A percentile compares a stretch with the other conserved stretches of the same genome.
Conservation (phyloP, 805 yeast species). For the Myxozyma lipomycoides region DNA sequence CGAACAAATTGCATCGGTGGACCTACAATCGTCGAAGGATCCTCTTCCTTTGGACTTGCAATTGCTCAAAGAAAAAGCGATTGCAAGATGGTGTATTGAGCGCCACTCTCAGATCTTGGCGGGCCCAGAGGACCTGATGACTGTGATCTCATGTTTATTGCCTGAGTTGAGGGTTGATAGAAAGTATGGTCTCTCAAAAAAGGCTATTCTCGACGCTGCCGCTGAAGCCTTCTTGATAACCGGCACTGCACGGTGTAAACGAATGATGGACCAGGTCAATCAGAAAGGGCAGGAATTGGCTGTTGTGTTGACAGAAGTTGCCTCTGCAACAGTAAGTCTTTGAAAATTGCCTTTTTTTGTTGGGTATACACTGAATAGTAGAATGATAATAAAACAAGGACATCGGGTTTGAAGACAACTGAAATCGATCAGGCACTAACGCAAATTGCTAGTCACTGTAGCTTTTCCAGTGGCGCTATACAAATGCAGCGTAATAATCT, state of each 20-base stretch:
- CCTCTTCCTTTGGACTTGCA: too few relatives aligned
- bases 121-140: too few relatives aligned
- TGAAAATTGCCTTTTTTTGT: background rate
- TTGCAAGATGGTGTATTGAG: too few relatives aligned
- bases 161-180: constrained; percentile 16
- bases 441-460: constrained; percentile 3
- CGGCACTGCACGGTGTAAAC: constrained; percentile 4
- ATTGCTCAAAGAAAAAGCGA: too few relatives aligned
- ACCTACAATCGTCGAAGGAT: too few relatives aligned
- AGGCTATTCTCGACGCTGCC: background rate
- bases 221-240: background rate
- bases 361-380: background rate
- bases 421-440: constrained; percentile 8
- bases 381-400: background rate
- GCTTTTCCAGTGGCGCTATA: constrained; percentile 5
- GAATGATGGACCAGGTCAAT: background rate
- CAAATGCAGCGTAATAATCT: too few relatives aligned
- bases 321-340: constrained; percentile 1
- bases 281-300: constrained; percentile 9
- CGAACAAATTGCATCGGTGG: constrained; percentile 1
- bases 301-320: constrained; percentile 1
- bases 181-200: background rate
- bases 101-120: too few relatives aligned
- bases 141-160: constrained; percentile 12
- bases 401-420: constrained; percentile 1